Evolutionary conservation across 208 protist species (phyloP).

Genomic region (Trypanosoma boissoni): DNA sequence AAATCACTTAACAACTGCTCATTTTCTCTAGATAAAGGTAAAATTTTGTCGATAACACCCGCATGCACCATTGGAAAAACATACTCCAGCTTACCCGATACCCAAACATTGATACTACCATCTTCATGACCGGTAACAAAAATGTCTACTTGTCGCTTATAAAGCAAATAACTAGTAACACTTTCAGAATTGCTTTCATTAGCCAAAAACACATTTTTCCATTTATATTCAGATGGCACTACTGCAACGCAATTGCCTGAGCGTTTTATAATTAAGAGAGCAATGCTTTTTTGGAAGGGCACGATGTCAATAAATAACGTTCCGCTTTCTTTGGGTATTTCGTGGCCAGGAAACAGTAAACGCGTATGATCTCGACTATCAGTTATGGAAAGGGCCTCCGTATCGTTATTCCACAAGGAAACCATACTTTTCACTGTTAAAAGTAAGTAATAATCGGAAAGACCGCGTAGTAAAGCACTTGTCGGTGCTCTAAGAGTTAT

Average conservation of each 20-base stretch:
- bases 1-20: slow-evolving; percentile 47
- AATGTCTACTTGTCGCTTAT: slow-evolving; percentile 15
- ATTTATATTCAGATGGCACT: neutral
- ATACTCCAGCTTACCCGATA: slow-evolving; percentile 12
- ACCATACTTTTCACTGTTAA: slow-evolving; percentile 14
- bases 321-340: neutral
- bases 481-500: slow-evolving; percentile 13
- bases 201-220: slow-evolving; percentile 17
- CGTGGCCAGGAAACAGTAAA: neutral
- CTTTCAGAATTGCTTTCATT: slow-evolving; percentile 17
- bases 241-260: slow-evolving; percentile 23
- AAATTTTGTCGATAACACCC: slow-evolving; percentile 20
- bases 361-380: slow-evolving; percentile 11
- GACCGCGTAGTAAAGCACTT: slow-evolving; percentile 14
- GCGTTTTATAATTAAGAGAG: slow-evolving; percentile 16
- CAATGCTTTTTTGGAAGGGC: slow-evolving; percentile 16
- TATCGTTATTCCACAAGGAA: slow-evolving; percentile 14
- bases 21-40: slow-evolving; percentile 10
- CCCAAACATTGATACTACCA: slow-evolving; percentile 23
- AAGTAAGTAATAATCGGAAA: slow-evolving; percentile 14
- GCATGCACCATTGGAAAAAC: slow-evolving; percentile 22
- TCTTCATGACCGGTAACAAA: slow-evolving; percentile 25
- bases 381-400: slow-evolving; percentile 17
- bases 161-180: slow-evolving; percentile 24
- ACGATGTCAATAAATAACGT: slow-evolving; percentile 17